These are phyloP conservation scores for Aureobasidium sp. DNA, from an alignment of 2,329 filamentous ascomycete genomes.

Conservation along the genomic window DNA sequence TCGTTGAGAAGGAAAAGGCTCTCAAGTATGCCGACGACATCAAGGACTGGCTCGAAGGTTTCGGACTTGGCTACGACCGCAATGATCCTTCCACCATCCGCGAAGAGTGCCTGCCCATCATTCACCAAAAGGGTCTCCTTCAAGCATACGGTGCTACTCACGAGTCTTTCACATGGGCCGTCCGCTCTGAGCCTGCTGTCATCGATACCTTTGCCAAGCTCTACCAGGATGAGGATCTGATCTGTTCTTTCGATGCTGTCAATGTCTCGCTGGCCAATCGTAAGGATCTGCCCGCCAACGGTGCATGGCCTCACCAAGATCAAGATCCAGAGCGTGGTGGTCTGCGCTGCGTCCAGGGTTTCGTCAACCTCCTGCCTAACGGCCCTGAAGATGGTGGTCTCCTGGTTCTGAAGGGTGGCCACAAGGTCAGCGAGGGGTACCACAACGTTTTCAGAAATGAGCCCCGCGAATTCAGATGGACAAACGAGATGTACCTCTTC, in stretches of 20 bases:
- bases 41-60: conserved; percentile 27
- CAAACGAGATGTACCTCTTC: conserved; percentile 26
- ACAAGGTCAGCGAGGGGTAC: conserved; percentile 28
- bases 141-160: conserved; percentile 29
- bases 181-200: conserved; percentile 32
- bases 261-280: conserved; percentile 33
- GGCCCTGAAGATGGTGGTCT: conserved; percentile 32
- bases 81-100: conserved; percentile 29
- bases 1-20: conserved; percentile 36
- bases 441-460: conserved; percentile 21
- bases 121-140: conserved; percentile 27
- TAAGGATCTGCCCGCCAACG: conserved; percentile 21
- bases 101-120: conserved; percentile 30
- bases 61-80: conserved; percentile 21
- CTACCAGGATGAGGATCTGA: conserved; percentile 31
- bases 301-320: conserved; percentile 33
- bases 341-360: conserved; percentile 45
- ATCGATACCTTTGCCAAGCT: conserved; percentile 30
- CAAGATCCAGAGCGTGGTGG: conserved; percentile 37
- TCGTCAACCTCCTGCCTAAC: conserved; percentile 38
- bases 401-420: conserved; percentile 29
- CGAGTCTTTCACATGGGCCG: conserved; percentile 36
- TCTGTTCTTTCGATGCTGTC: conserved; percentile 32
- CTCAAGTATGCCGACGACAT: conserved; percentile 27
- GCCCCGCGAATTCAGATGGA: conserved; percentile 12